phyloP scores from a whole-genome alignment of 306 rosid genomes.

The Cicer yamashitae region DNA sequence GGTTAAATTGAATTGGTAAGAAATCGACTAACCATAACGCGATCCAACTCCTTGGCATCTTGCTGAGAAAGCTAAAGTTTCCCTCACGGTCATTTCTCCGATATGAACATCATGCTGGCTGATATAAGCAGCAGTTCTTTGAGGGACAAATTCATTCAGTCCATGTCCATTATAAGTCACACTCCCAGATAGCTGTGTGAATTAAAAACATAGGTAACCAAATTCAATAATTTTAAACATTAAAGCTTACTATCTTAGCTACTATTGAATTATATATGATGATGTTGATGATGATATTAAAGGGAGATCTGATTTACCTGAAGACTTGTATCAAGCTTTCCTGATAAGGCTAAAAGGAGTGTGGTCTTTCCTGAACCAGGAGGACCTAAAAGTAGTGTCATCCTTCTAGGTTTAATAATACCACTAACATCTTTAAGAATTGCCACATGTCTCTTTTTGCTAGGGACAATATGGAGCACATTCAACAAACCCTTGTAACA shows the following conservation, averaged over 20 bases:
- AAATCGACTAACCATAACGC: slow-evolving; percentile 35
- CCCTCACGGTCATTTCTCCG: slow-evolving; percentile 56
- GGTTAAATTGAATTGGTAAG: neutral
- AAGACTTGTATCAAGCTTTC: slow-evolving; percentile 71
- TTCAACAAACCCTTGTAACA: slow-evolving; percentile 48
- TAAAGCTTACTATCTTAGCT: neutral
- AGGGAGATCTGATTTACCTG: slow-evolving; percentile 45
- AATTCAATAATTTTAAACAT: slow-evolving; percentile 1
- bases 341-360: slow-evolving; percentile 66
- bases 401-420: slow-evolving; percentile 67
- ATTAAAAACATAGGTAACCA: neutral
- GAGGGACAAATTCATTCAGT: slow-evolving; percentile 46
- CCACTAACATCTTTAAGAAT: slow-evolving; percentile 70
- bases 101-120: slow-evolving; percentile 50
- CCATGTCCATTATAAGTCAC: slow-evolving; percentile 49
- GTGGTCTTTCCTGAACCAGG: slow-evolving; percentile 80
- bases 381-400: slow-evolving; percentile 80
- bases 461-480: slow-evolving; percentile 48
- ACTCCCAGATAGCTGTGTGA: slow-evolving; percentile 33
- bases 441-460: slow-evolving; percentile 44
- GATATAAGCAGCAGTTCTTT: slow-evolving; percentile 51
- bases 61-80: slow-evolving; percentile 50
- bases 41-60: slow-evolving; percentile 58
- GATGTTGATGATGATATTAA: neutral
- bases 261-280: neutral